A percentile compares a stretch with the other conserved stretches of the same genome.
These are phyloP conservation scores for Beauveria rudraprayagi DNA, from an alignment of 2,329 filamentous ascomycete genomes.

Conservation along the genomic window DNA sequence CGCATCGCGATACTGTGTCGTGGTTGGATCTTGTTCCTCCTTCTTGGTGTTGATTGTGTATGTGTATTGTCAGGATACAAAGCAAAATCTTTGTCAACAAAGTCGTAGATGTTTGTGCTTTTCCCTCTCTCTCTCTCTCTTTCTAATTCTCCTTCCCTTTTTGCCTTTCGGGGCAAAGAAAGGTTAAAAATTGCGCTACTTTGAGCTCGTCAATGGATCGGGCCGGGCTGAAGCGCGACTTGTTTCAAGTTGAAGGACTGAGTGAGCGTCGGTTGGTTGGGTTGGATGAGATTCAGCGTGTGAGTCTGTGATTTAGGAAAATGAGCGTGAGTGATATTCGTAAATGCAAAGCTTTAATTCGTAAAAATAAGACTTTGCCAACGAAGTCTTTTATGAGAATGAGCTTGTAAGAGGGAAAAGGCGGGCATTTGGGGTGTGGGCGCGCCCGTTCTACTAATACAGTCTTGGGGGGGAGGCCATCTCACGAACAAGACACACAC, in stretches of 20 bases:
- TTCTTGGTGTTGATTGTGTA: conserved; percentile 13
- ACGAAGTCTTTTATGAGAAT: conserved; percentile 23
- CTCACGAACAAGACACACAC: not conserved
- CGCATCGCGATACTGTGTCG: conserved; percentile 29
- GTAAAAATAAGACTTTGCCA: conserved; percentile 42
- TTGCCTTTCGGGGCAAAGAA: no score
- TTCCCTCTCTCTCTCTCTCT: no score
- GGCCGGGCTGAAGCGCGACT: not conserved
- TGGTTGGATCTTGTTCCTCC: conserved; percentile 12
- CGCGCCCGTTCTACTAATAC: not conserved
- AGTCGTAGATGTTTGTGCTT: no score
- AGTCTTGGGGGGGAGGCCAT: not conserved
- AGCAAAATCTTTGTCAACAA: no score
- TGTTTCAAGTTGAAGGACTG: conserved; percentile 6
- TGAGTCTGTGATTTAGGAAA: no score
- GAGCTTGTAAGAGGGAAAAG: conserved; percentile 4
- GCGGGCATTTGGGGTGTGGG: not conserved
- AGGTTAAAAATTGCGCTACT: no score
- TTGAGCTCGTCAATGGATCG: not conserved
- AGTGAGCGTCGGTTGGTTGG: not conserved
- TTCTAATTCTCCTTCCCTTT: no score
- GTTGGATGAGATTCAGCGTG: conserved; percentile 22
- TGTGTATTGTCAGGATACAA: not conserved
- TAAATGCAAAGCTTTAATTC: conserved; percentile 21
- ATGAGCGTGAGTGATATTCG: conserved; percentile 12